Base-by-base conservation (phyloP, 1,284 basidiomycete genomes). In the Fistulinella cinereoalba region DNA sequence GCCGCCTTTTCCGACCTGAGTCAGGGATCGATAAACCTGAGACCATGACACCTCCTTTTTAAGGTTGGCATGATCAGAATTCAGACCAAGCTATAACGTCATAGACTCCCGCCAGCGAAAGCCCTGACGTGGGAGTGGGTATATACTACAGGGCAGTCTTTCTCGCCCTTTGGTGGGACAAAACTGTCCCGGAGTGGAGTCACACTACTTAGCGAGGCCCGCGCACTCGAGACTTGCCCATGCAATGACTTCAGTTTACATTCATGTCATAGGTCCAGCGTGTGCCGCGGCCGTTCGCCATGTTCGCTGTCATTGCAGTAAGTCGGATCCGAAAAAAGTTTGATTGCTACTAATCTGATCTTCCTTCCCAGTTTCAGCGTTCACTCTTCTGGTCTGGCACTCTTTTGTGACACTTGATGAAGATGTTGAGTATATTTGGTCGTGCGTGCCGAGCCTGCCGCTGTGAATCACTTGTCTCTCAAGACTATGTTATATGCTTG, bases 361-460 rank as follows among this genome's bases (percentile, higher is more conserved):
- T n/a, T n/a, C n/a, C 4, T 16, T 7, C 9, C 10, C 6, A 38
- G 37, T 38, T 24, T 23, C 37, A 18, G 16, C 37, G n/a, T 24
- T 38, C 10, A 25, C 24, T 4, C 15, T 61, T 27, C 32, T 62
- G 11, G 33, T 50, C 33, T 58, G 60, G 56, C 15, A 56, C 15
- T 37, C 9, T 22, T 4, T 52, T 12, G 6, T 60, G 11, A 48
- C 51, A 16, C 31, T 61, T 16, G 47, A 48, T 5, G 42, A 61
- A 5, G 60, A 63, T 37, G 50, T 61, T 24, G 28, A 38, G 2
- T 61, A 47, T 37, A 51, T 63, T 18, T 63, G 56, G 58, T 24
- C 41, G 56, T 63, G 33, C 24, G 57, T 44, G 23, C 13, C 16
- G n/a, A 15, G 15, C n/a, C 28, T 39, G 23, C 7, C 19, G n/a